A percentile compares a stretch with the other conserved stretches of the same genome.
These are phyloP conservation scores for Arachis stenosperma DNA, from an alignment of 306 rosid species.

Conservation along the genomic window DNA sequence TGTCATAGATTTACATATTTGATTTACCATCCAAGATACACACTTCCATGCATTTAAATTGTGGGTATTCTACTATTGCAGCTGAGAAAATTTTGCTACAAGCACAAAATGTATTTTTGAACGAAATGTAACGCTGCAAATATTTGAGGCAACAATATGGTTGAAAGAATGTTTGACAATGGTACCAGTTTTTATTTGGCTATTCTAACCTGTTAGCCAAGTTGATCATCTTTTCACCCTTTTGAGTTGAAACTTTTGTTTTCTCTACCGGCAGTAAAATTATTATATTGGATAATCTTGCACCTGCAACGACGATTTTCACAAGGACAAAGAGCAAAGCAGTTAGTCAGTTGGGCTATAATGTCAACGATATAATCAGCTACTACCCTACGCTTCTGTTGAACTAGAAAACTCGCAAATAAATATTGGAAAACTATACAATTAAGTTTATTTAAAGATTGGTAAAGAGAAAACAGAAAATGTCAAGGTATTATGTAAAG, in stretches of 20 bases:
- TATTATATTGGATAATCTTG: conserved; percentile 63
- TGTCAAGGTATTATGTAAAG: conserved; percentile 22
- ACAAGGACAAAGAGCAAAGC: conserved; percentile 25
- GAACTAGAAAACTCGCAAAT: conserved; percentile 21
- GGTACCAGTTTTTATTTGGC: conserved; percentile 26
- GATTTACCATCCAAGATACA: conserved; percentile 20
- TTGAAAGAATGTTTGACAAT: conserved; percentile 21
- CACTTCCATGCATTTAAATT: conserved; percentile 15
- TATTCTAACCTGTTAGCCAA: conserved; percentile 85
- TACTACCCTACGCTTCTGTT: conserved; percentile 1
- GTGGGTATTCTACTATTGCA: conserved; percentile 6
- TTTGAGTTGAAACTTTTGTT: conserved; percentile 46
- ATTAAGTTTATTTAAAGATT: conserved; percentile 31
- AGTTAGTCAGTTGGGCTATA: conserved; percentile 27
- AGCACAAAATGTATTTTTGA: conserved; percentile 19
- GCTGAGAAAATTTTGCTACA: conserved; percentile 12
- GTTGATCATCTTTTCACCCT: conserved; percentile 61
- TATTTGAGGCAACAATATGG: conserved; percentile 8
- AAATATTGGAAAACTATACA: conserved; percentile 24
- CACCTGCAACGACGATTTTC: conserved; percentile 60
- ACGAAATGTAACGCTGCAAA: conserved; percentile 30
- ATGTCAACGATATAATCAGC: background rate
- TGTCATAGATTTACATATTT: conserved; percentile 23
- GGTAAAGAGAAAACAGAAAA: conserved; percentile 12
- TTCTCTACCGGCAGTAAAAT: conserved; percentile 69